Evolutionary conservation across 2,329 filamentous ascomycete species (phyloP).

Genomic region (Paraphoma sp.): DNA sequence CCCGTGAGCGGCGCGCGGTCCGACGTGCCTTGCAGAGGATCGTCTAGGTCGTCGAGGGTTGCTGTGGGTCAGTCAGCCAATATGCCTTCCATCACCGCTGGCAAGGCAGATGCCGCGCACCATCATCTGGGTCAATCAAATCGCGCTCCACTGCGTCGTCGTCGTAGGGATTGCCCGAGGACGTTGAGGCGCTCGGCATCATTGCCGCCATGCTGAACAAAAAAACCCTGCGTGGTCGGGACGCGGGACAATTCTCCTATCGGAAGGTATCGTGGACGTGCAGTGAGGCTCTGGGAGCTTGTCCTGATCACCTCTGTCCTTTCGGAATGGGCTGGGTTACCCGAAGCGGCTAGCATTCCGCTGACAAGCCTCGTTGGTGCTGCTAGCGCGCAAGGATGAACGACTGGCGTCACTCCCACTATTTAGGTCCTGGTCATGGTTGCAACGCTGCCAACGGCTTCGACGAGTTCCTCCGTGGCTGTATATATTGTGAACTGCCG

Average conservation of each 20-base stretch:
- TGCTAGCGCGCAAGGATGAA: constrained; percentile 22
- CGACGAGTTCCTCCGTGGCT: constrained; percentile 11
- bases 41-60: constrained; percentile 91
- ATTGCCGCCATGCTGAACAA: constrained; percentile 51
- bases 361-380: constrained; percentile 27
- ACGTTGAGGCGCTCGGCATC: constrained; percentile 50
- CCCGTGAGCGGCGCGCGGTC: constrained; percentile 83
- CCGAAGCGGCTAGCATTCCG: constrained; percentile 30
- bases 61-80: constrained; percentile 56
- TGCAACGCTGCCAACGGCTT: constrained; percentile 16
- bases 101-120: constrained; percentile 41
- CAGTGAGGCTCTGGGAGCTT: constrained; percentile 36
- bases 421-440: constrained; percentile 30
- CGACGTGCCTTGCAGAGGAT: constrained; percentile 73
- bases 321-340: constrained; percentile 29
- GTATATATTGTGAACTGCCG: constrained; percentile 18
- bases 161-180: constrained; percentile 51
- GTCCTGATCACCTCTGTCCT: constrained; percentile 7
- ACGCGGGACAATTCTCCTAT: constrained; percentile 32
- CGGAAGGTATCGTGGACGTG: constrained; percentile 32
- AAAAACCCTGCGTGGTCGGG: constrained; percentile 27
- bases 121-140: constrained; percentile 61
- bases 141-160: constrained; percentile 56
- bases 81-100: constrained; percentile 4
- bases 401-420: constrained; percentile 33